Percentiles rank a stretch among this genome's conserved stretches.
phyloP scores from a whole-genome alignment of 2,329 filamentous ascomycete species.

The Neoarthrinium moseri region DNA sequence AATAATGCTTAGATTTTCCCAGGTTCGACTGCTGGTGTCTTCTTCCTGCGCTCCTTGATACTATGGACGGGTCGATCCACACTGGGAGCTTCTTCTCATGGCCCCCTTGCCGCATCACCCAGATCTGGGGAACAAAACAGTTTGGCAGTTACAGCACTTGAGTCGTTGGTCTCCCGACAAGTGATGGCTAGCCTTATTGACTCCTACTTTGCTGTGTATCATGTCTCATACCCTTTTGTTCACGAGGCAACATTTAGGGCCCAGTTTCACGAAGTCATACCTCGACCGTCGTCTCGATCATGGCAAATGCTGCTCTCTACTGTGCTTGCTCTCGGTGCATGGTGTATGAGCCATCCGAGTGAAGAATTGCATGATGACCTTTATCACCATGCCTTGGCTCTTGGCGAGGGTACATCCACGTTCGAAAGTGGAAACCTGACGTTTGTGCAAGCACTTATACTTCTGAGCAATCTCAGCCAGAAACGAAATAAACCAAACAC shows the following conservation, averaged over 20 bases:
- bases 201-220: constrained; percentile 43
- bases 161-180: constrained; percentile 21
- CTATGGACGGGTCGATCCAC: constrained; percentile 21
- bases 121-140: constrained; percentile 1
- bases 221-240: constrained; percentile 42
- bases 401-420: constrained; percentile 25
- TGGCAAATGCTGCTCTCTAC: constrained; percentile 36
- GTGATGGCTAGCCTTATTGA: constrained; percentile 28
- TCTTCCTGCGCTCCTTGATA: constrained; percentile 27
- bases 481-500: constrained; percentile 48
- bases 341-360: constrained; percentile 23
- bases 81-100: constrained; percentile 1
- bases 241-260: constrained; percentile 44
- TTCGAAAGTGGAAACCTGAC: constrained; percentile 32
- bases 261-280: constrained; percentile 30
- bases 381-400: constrained; percentile 26
- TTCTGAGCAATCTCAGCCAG: constrained; percentile 40
- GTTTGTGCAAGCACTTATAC: constrained; percentile 27
- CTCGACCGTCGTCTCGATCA: constrained; percentile 24
- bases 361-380: constrained; percentile 26
- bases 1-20: background rate
- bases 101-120: background rate
- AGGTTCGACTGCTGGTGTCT: constrained; percentile 29
- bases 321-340: constrained; percentile 36
- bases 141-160: constrained; percentile 16